phyloP scores from a whole-genome alignment of 2,329 filamentous ascomycete species.

The Dactylellina leptospora region DNA sequence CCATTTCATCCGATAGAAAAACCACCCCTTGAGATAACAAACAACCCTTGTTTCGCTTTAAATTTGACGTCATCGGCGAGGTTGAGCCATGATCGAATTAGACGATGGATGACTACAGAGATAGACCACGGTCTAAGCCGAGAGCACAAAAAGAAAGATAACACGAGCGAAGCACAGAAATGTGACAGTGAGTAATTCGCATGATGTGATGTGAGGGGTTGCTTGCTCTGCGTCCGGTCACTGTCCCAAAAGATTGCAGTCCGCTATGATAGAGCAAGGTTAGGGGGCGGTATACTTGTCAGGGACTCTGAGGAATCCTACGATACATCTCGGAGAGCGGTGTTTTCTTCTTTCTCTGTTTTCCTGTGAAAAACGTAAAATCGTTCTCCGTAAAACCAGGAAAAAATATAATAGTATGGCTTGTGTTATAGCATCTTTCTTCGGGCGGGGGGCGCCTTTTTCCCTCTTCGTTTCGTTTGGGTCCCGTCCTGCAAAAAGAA shows the following conservation, averaged over 20 bases:
- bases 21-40: slow-evolving; percentile 18
- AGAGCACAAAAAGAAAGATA: slow-evolving; percentile 7
- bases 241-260: too few relatives aligned
- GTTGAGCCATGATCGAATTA: slow-evolving; percentile 12
- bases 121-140: slow-evolving; percentile 29
- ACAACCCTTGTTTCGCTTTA: slow-evolving; percentile 47
- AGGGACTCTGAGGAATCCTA: slow-evolving; percentile 48
- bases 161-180: slow-evolving; percentile 19
- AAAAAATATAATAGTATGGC: too few relatives aligned
- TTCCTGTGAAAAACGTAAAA: too few relatives aligned
- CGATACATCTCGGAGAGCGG: slow-evolving; percentile 2
- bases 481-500: slow-evolving; percentile 8
- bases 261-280: too few relatives aligned
- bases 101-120: background rate
- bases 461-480: slow-evolving; percentile 24
- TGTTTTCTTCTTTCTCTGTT: too few relatives aligned
- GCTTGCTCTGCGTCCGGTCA: too few relatives aligned
- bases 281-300: too few relatives aligned
- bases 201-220: slow-evolving; percentile 14
- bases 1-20: slow-evolving; percentile 41
- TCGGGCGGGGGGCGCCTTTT: too few relatives aligned
- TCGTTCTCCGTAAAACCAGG: too few relatives aligned
- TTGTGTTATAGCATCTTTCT: too few relatives aligned
- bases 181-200: slow-evolving; percentile 7
- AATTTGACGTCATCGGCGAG: slow-evolving; percentile 53